Evolutionary conservation across 2,329 filamentous ascomycete genomes (phyloP).

Genomic region (Neurospora crassa): DNA sequence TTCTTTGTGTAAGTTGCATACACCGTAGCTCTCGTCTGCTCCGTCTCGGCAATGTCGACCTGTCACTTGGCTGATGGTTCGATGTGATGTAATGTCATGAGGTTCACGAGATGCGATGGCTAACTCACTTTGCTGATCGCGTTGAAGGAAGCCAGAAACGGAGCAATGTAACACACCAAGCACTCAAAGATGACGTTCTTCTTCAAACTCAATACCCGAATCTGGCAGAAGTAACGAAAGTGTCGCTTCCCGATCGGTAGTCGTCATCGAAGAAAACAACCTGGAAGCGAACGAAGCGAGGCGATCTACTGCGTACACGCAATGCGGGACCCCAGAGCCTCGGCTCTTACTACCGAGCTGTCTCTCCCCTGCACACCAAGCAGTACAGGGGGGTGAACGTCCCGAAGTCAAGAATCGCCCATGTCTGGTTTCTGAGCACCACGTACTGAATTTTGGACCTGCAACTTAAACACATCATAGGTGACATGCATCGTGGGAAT

Average conservation of each 20-base stretch:
- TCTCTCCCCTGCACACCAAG: neutral
- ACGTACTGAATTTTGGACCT: neutral
- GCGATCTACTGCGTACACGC: neutral
- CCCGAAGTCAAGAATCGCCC: neutral
- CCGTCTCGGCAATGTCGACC: neutral
- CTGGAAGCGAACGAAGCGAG: neutral
- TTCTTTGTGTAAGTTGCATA: neutral
- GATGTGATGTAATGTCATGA: neutral
- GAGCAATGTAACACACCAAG: neutral
- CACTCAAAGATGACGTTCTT: neutral
- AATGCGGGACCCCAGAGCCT: neutral
- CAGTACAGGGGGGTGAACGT: neutral
- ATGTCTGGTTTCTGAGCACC: neutral
- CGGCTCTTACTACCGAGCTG: neutral
- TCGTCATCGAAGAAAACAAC: neutral
- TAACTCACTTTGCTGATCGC: neutral
- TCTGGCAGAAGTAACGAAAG: neutral
- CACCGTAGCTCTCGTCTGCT: neutral
- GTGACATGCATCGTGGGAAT: neutral
- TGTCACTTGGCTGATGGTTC: neutral
- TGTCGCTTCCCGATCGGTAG: neutral
- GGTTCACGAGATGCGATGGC: neutral
- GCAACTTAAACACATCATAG: too few relatives aligned
- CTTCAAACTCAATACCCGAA: neutral
- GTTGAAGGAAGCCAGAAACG: neutral